Conservation (phyloP, 345 rosid genomes). For the Camelina hispida region DNA sequence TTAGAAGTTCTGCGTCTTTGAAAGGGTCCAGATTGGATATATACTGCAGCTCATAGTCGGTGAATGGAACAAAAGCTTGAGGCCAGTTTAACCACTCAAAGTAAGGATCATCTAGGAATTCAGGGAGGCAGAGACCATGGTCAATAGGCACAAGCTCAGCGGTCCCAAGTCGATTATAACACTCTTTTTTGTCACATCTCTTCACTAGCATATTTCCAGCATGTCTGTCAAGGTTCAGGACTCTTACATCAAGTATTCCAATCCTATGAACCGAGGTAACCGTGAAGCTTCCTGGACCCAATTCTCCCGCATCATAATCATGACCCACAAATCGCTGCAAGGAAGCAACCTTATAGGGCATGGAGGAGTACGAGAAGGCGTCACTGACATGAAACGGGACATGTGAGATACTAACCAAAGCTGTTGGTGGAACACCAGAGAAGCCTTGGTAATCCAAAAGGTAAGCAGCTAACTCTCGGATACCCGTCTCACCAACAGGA, state of each 20-base stretch:
- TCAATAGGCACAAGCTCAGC: constrained; percentile 90
- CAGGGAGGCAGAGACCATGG: constrained; percentile 88
- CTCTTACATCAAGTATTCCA: constrained; percentile 74
- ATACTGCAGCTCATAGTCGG: constrained; percentile 60
- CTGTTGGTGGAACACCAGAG: constrained; percentile 86
- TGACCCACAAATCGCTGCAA: constrained; percentile 77
- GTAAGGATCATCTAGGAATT: constrained; percentile 84
- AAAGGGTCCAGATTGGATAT: constrained; percentile 70
- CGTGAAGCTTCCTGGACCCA: constrained; percentile 73
- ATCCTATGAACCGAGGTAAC: constrained; percentile 75
- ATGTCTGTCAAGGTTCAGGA: constrained; percentile 82
- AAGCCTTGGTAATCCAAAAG: constrained; percentile 76
- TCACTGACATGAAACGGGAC: constrained; percentile 63
- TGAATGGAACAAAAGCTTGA: constrained; percentile 81
- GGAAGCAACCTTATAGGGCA: constrained; percentile 70
- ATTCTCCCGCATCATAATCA: constrained; percentile 80
- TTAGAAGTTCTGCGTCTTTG: constrained; percentile 69
- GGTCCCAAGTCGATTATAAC: constrained; percentile 44
- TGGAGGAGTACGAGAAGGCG: constrained; percentile 44
- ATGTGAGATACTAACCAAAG: constrained; percentile 68
- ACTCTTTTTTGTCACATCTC: constrained; percentile 48
- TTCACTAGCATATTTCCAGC: constrained; percentile 82
- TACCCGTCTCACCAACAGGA: constrained; percentile 76
- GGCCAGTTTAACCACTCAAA: constrained; percentile 96
- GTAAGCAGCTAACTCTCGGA: constrained; percentile 84